A percentile compares a stretch with the other conserved stretches of the same genome.
Conservation (phyloP, 768 basidiomycete species). For the Leccinellum albellum region DNA sequence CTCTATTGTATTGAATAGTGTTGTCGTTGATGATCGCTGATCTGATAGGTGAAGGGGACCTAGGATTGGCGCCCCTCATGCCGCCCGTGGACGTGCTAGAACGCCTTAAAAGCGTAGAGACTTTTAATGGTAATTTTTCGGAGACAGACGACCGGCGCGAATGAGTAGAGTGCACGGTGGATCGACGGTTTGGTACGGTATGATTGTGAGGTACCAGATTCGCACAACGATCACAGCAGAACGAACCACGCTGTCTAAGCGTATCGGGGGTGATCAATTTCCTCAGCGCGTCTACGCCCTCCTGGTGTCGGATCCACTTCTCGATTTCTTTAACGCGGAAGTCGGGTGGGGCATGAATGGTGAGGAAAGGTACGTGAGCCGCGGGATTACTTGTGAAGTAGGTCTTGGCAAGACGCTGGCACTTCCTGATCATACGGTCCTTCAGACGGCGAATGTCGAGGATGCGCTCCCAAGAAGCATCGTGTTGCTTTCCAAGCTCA, state of each 20-base stretch:
- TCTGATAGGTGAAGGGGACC: conserved; percentile 12
- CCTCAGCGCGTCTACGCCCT: conserved; percentile 25
- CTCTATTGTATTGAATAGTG: conserved; percentile 5
- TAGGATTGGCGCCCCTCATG: background rate
- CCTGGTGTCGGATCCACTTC: conserved; percentile 62
- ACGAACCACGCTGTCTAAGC: conserved; percentile 27
- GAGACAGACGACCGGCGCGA: conserved; percentile 25
- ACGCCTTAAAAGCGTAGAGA: conserved; percentile 18
- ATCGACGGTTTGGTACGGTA: conserved; percentile 25
- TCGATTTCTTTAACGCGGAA: conserved; percentile 79
- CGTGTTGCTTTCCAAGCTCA: conserved; percentile 56
- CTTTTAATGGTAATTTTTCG: conserved; percentile 14
- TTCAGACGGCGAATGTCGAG: conserved; percentile 74
- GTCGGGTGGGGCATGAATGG: conserved; percentile 64
- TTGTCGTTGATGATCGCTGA: conserved; percentile 10
- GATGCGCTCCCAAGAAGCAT: conserved; percentile 64
- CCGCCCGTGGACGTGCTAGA: conserved; percentile 10
- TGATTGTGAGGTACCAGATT: conserved; percentile 33
- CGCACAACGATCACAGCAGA: conserved; percentile 33
- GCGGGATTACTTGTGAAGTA: conserved; percentile 38
- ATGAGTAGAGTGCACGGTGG: conserved; percentile 23
- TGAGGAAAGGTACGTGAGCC: conserved; percentile 52
- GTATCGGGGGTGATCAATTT: conserved; percentile 17
- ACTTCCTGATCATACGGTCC: conserved; percentile 80
- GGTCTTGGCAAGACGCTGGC: conserved; percentile 56